Conservation (phyloP, 1,284 basidiomycete species). For the Trichosporon sp. region DNA sequence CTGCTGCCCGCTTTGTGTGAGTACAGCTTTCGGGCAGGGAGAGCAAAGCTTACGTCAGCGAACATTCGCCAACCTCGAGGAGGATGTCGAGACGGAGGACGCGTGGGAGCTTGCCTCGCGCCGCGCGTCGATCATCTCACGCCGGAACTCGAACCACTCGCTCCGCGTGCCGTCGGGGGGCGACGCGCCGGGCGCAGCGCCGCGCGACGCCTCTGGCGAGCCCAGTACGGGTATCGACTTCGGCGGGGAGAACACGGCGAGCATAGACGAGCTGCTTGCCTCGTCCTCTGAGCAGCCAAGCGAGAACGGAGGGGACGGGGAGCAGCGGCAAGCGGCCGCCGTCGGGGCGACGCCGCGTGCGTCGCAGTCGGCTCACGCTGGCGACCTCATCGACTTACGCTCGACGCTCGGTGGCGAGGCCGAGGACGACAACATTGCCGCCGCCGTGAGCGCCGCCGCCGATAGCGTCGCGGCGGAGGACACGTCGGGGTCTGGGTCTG, state of each 20-base stretch:
- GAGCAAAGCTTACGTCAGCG: slow-evolving; percentile 46
- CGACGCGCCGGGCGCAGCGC: background rate
- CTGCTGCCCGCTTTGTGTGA: slow-evolving; percentile 81
- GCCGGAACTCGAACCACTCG: slow-evolving; percentile 39
- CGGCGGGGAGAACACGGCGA: slow-evolving; percentile 19
- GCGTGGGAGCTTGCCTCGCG: slow-evolving; percentile 49
- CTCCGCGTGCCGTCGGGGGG: slow-evolving; percentile 21
- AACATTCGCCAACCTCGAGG: slow-evolving; percentile 89
- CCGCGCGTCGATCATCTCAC: slow-evolving; percentile 41
- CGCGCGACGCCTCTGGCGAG: slow-evolving; percentile 14
- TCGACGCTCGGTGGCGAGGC: background rate
- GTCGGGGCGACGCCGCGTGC: background rate
- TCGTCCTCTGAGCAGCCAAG: slow-evolving; percentile 2
- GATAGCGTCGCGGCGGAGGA: background rate
- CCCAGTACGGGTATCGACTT: slow-evolving; percentile 23
- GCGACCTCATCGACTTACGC: background rate
- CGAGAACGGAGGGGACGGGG: background rate
- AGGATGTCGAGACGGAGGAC: slow-evolving; percentile 80
- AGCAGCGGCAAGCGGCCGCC: background rate
- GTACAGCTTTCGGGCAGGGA: slow-evolving; percentile 11
- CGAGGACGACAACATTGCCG: background rate
- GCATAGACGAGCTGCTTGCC: slow-evolving; percentile 28
- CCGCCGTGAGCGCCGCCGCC: background rate
- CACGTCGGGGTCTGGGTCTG: background rate
- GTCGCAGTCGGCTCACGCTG: background rate